These are phyloP conservation scores for Metschnikowia noctiluminum DNA, from an alignment of 805 yeast species.

Conservation along the genomic window DNA sequence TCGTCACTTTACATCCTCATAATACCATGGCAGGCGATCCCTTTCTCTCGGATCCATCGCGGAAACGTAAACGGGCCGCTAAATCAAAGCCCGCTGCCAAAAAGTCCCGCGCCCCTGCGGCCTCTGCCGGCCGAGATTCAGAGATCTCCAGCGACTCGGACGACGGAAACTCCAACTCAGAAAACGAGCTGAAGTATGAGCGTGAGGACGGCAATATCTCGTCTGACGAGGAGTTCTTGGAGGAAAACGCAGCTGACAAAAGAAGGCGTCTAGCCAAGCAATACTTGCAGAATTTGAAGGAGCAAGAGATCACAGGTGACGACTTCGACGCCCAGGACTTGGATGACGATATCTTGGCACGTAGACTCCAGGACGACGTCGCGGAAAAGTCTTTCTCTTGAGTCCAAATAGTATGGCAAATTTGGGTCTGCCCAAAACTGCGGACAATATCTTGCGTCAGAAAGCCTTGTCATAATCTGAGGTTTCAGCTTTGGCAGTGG, in stretches of 20 bases:
- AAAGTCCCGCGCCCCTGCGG: slow-evolving; percentile 11
- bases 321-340: slow-evolving; percentile 87
- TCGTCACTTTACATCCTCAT: not conserved
- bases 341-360: slow-evolving; percentile 79
- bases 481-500: too few species aligned
- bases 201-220: slow-evolving; percentile 33
- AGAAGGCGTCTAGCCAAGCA: slow-evolving; percentile 92
- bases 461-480: too few species aligned
- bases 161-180: slow-evolving; percentile 27
- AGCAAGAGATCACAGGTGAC: slow-evolving; percentile 45
- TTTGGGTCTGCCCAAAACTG: too few species aligned
- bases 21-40: slow-evolving; percentile 53
- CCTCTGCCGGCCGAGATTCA: slow-evolving; percentile 37
- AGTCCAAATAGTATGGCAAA: too few species aligned
- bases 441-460: too few species aligned
- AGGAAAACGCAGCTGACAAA: slow-evolving; percentile 87
- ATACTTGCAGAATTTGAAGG: slow-evolving; percentile 74
- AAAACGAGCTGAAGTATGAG: slow-evolving; percentile 5
- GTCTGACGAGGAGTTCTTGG: slow-evolving; percentile 69
- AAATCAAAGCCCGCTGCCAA: slow-evolving; percentile 18
- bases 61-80: slow-evolving; percentile 43
- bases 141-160: slow-evolving; percentile 46
- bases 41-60: slow-evolving; percentile 58
- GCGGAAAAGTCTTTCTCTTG: slow-evolving; percentile 63
- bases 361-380: slow-evolving; percentile 80